These are phyloP conservation scores for Neurospora sp. DNA, from an alignment of 495 filamentous ascomycete species.

Conservation along the genomic window DNA sequence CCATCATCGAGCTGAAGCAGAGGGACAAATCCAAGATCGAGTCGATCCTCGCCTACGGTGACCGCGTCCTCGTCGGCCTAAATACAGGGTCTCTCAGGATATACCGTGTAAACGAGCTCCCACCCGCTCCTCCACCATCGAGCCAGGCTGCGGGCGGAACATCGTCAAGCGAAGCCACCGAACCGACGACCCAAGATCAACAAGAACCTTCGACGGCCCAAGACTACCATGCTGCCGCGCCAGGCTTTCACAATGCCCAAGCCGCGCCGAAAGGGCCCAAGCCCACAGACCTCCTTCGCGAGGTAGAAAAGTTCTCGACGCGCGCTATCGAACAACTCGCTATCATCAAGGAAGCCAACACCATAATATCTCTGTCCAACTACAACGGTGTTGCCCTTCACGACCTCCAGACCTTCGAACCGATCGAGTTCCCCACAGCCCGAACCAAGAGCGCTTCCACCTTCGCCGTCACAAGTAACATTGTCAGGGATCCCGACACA, in stretches of 20 bases:
- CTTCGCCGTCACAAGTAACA: conserved; percentile 90
- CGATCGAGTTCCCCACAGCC: conserved; percentile 54
- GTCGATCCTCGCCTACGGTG: conserved; percentile 86
- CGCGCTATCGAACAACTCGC: conserved; percentile 86
- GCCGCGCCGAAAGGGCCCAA: conserved; percentile 29
- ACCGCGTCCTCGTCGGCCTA: conserved; percentile 81
- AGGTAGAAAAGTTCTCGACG: conserved; percentile 86
- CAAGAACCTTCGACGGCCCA: background rate
- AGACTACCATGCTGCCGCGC: background rate
- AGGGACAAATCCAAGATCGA: conserved; percentile 95
- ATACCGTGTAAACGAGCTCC: conserved; percentile 71
- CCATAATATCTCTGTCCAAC: conserved; percentile 83
- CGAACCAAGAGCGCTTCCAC: conserved; percentile 79
- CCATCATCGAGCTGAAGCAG: conserved; percentile 90
- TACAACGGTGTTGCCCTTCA: conserved; percentile 69
- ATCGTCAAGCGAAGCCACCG: conserved; percentile 2
- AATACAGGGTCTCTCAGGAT: conserved; percentile 82
- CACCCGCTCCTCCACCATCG: conserved; percentile 1
- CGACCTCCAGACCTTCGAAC: conserved; percentile 72
- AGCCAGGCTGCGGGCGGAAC: conserved; percentile 20
- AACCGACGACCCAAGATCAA: background rate
- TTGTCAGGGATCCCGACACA: conserved; percentile 77
- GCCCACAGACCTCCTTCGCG: conserved; percentile 75
- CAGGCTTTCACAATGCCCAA: conserved; percentile 17
- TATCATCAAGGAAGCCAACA: conserved; percentile 85